Evolutionary conservation across 1,284 basidiomycete genomes (phyloP).

Genomic region (Phylloporus gajari): DNA sequence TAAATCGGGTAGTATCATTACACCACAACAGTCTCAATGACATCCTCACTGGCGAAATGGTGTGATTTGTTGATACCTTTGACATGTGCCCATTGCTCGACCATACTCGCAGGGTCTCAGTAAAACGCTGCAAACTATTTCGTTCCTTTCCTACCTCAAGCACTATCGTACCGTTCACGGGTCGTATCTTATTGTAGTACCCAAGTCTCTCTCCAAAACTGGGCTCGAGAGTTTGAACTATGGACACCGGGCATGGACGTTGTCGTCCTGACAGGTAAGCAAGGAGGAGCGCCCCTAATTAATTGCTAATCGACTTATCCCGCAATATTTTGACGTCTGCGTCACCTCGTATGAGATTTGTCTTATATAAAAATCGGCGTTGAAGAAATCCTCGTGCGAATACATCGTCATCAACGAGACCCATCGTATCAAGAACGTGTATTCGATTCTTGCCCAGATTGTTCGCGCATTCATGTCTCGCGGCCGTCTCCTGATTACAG

Average conservation of each 20-base stretch:
- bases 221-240: conserved; percentile 90
- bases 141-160: conserved; percentile 95
- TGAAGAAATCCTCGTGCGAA: conserved; percentile 97
- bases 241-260: conserved; percentile 95
- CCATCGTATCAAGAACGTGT: conserved; percentile 99
- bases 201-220: conserved; percentile 97
- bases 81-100: background rate
- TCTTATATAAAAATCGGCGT: conserved; percentile 89
- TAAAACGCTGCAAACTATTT: conserved; percentile 97
- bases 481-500: conserved; percentile 93
- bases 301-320: conserved; percentile 82
- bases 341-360: conserved; percentile 99
- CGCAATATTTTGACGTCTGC: conserved; percentile 93
- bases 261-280: conserved; percentile 83
- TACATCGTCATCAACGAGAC: conserved; percentile 99
- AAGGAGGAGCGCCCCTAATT: conserved; percentile 91
- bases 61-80: conserved; percentile 37
- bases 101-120: conserved; percentile 81
- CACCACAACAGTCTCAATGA: conserved; percentile 95
- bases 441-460: conserved; percentile 95
- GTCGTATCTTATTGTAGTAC: conserved; percentile 95
- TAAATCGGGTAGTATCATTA: conserved; percentile 97
- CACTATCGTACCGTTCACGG: conserved; percentile 83
- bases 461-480: conserved; percentile 92
- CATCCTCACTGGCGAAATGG: conserved; percentile 96